A percentile compares a stretch with the other conserved stretches of the same genome.
phyloP scores from a whole-genome alignment of 2,329 filamentous ascomycete species.

The Aspergillus fischeri region DNA sequence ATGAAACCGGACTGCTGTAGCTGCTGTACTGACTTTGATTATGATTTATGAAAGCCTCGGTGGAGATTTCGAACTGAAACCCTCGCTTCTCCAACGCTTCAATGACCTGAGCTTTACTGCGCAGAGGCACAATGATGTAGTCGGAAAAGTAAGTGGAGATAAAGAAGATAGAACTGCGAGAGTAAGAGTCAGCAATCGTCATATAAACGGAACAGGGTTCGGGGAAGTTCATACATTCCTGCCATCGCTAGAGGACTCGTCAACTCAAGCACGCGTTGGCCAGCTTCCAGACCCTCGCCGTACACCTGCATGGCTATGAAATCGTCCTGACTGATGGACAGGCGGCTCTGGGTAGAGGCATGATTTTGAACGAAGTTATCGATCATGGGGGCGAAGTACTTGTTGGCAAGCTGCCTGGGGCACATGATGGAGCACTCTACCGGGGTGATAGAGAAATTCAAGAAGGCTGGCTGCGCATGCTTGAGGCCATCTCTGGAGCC shows the following conservation, averaged over 20 bases:
- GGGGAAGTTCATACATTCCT: constrained; percentile 59
- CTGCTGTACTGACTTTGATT: constrained; percentile 47
- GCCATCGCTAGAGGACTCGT: constrained; percentile 87
- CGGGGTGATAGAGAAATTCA: constrained; percentile 90
- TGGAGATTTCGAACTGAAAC: constrained; percentile 73
- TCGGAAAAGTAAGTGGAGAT: constrained; percentile 98
- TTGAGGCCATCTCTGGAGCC: constrained; percentile 23
- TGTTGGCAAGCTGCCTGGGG: constrained; percentile 66
- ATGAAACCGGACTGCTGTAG: constrained; percentile 28
- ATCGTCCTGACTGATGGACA: constrained; percentile 75
- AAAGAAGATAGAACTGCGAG: constrained; percentile 78
- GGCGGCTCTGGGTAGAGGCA: constrained; percentile 42
- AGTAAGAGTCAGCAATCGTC: constrained; percentile 1
- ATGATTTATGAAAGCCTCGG: constrained; percentile 62
- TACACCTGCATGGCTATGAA: constrained; percentile 89
- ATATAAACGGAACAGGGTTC: neutral
- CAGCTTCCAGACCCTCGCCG: constrained; percentile 84
- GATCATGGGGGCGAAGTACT: constrained; percentile 71
- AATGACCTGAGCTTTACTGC: constrained; percentile 69
- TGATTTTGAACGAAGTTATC: constrained; percentile 52
- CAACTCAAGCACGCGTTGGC: constrained; percentile 83
- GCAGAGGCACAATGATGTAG: constrained; percentile 85
- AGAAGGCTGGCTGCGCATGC: constrained; percentile 67
- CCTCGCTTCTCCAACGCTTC: constrained; percentile 72
- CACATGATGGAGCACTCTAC: constrained; percentile 92